Evolutionary conservation across 805 yeast genomes (phyloP), one percentile per base, ranked within the genome.

Genomic region (Yarrowia sp.): DNA sequence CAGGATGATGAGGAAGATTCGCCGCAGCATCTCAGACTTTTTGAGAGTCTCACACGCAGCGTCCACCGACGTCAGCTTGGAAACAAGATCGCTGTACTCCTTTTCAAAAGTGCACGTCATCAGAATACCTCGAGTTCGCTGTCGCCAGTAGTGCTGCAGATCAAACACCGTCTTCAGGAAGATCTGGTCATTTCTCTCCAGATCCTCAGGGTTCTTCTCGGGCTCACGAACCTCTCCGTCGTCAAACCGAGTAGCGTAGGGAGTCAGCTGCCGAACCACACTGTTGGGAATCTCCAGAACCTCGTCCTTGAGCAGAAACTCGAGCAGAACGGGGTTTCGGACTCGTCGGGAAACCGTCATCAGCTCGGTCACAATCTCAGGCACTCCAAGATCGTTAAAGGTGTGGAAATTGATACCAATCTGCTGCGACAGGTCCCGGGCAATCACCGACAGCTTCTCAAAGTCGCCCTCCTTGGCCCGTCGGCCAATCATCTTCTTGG

Each of bases 321-420:
- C 99, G 69, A 95, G 78, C 3, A 93, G 88, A 14, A 82, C 76
- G 66, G 86, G 90, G 19, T 82, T 81, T 64, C 93, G 67, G 9
- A 93, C 83, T 10, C 88, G 92, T 22, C 78, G 78, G 63, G 90
- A 89, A 77, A 99, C 95, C 51, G 80, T 82, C 67, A 95, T 77
- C 9, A 95, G 83, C 72, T 87, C 88, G n/a, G 70, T 62, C 8
- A 93, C 87, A 30, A 93, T 80, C 46, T 84, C 88, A 5, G 82
- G 84, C 40, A 87, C 96, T 0, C 86, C 69, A 22, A 84, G 68
- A 44, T 78, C 78, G 5, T 90, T 81, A 75, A 85, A 90, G 78
- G 85, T 81, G 73, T 95, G 98, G 62, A 95, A 79, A 72, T 93
- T 92, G 72, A 95, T 95, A 41, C 96, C 97, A 78, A 95, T 92